Evolutionary conservation across 2,329 filamentous ascomycete genomes (phyloP), one percentile per base, ranked within the genome.

Genomic region (Colletotrichum sublineola): DNA sequence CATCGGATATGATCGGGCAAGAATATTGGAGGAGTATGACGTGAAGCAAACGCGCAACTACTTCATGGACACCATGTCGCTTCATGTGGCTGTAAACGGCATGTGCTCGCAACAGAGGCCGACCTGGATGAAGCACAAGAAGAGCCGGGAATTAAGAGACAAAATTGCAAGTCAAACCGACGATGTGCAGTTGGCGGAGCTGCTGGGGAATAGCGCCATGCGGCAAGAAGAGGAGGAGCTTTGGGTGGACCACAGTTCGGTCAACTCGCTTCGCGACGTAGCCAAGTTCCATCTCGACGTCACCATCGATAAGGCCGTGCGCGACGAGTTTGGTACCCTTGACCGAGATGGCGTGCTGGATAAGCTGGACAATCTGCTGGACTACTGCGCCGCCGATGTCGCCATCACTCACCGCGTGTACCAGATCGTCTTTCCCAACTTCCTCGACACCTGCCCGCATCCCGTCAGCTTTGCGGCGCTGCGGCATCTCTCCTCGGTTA

Each of bases 71-170:
- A 99, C 96, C 40, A 99, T 99, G 96, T 98, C 96, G 1, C 85
- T 99, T 29, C 96, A 99, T 80, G 96, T 97, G 9, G 97, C 97
- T 2, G 96, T 97, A 33, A 99, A 99, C 79, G 96, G 96, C 74
- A 99, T 99, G 96, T 99, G 96, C 82, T 98, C 96, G 31, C 92
- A 93, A 75, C 96, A 99, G 81, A 90, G 96, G 62, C 96, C 97
- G 11, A 97, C 94, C 0, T 99, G 96, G 96, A 95, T 98, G 92
- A 97, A 94, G 81, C 94, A 97, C 81, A 93, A 94, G 80, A 99
- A 99, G 84, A 94, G 92, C 75, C 89, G 92, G 70, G 96, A 98
- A 78, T 78, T 96, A 57, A 87, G 94, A 62, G 95, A 98, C 74
- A 93, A 92, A 78, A 91, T 96, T 60, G 89, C 93, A 6, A 91